Percentiles rank a stretch among this genome's conserved stretches.
phyloP scores from a whole-genome alignment of 495 filamentous ascomycete genomes.

The Penicillium psychrofluorescens region DNA sequence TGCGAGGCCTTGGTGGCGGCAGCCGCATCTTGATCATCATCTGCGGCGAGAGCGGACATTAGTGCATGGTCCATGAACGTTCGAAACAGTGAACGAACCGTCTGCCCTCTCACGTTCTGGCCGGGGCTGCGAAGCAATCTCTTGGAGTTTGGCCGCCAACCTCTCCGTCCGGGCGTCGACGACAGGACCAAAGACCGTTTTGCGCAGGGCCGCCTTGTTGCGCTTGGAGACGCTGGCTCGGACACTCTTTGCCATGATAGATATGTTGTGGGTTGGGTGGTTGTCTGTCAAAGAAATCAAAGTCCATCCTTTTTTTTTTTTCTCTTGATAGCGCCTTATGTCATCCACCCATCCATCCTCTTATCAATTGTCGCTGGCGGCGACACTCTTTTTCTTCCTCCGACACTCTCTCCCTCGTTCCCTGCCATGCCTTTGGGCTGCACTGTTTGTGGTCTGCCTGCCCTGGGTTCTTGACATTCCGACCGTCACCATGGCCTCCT shows the following conservation, averaged over 20 bases:
- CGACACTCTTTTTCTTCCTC: constrained; percentile 9
- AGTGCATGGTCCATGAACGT: background rate
- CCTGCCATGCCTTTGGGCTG: constrained; percentile 16
- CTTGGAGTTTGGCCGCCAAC: constrained; percentile 71
- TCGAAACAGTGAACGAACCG: too few relatives aligned
- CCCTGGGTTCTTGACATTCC: constrained; percentile 4
- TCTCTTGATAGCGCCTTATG: constrained; percentile 27
- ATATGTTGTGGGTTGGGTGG: too few relatives aligned
- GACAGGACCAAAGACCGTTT: constrained; percentile 70
- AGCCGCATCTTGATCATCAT: constrained; percentile 12
- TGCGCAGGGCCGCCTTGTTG: constrained; percentile 69
- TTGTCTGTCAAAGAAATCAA: too few relatives aligned
- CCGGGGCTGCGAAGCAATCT: constrained; percentile 61
- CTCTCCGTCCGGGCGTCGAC: constrained; percentile 69
- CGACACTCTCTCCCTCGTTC: background rate
- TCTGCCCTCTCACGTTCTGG: constrained; percentile 16
- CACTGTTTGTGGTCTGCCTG: constrained; percentile 9
- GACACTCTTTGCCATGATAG: constrained; percentile 74
- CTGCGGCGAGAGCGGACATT: background rate
- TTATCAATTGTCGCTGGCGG: too few relatives aligned
- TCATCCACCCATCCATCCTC: constrained; percentile 17
- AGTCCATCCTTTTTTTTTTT: constrained; percentile 8
- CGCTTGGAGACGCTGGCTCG: constrained; percentile 67
- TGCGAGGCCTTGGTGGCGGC: constrained; percentile 9
- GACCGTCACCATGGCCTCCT: constrained; percentile 36